Conservation (phyloP, 768 basidiomycete genomes). For the Floccularia luteovirens region DNA sequence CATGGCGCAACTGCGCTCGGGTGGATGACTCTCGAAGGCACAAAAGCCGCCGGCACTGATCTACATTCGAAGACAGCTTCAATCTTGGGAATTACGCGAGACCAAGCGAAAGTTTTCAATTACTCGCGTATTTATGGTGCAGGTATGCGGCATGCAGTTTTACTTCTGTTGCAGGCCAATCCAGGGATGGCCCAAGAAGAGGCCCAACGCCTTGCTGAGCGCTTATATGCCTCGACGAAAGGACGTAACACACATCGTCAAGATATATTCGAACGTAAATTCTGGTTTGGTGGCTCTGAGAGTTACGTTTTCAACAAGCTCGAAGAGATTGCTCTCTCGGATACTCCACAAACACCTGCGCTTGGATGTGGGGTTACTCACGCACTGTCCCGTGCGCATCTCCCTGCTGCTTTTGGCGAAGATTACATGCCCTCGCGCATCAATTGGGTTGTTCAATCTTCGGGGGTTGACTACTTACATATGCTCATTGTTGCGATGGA, state of each 20-base stretch:
- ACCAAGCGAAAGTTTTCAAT: conserved; percentile 98
- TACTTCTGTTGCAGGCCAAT: conserved; percentile 82
- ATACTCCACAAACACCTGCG: conserved; percentile 85
- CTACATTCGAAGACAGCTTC: conserved; percentile 93
- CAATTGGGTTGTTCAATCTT: conserved; percentile 99
- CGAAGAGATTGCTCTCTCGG: conserved; percentile 87
- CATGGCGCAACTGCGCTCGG: conserved; percentile 96
- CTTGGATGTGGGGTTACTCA: conserved; percentile 91
- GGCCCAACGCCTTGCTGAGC: conserved; percentile 75
- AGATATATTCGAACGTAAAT: conserved; percentile 72
- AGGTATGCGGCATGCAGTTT: conserved; percentile 88
- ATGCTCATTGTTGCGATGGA: conserved; percentile 95
- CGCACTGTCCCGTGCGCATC: conserved; percentile 85
- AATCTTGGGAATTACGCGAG: conserved; percentile 88
- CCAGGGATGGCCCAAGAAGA: conserved; percentile 69
- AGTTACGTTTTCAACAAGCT: conserved; percentile 97
- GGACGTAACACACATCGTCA: conserved; percentile 77
- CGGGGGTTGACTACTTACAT: conserved; percentile 97
- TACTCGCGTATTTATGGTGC: conserved; percentile 99
- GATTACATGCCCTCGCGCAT: conserved; percentile 95
- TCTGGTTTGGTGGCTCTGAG: conserved; percentile 97
- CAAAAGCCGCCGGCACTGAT: conserved; percentile 91
- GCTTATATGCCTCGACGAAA: conserved; percentile 89
- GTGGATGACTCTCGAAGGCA: conserved; percentile 99
- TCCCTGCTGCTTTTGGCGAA: conserved; percentile 71